Evolutionary conservation across 2,329 filamentous ascomycete species (phyloP).

Genomic region (Colletotrichum magnum): DNA sequence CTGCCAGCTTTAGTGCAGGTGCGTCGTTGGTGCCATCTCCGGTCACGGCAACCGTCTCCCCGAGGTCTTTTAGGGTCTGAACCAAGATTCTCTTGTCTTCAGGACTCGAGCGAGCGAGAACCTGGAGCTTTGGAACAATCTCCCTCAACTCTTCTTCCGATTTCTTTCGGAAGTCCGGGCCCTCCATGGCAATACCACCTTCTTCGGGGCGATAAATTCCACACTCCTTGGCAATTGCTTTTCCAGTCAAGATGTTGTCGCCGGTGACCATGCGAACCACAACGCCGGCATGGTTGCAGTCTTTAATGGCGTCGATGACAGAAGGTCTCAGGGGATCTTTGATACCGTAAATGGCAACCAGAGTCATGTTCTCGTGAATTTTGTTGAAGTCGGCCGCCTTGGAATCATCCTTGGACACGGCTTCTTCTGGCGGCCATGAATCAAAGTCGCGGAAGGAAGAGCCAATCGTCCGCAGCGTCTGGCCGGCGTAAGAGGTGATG

Average conservation of each 20-base stretch:
- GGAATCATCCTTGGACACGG: constrained; percentile 62
- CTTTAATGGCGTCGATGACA: constrained; percentile 72
- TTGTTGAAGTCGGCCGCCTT: constrained; percentile 71
- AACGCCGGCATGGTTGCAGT: constrained; percentile 75
- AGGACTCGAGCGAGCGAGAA: constrained; percentile 77
- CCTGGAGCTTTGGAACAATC: constrained; percentile 74
- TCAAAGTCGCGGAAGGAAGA: constrained; percentile 61
- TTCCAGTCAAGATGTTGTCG: constrained; percentile 61
- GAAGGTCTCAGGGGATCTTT: constrained; percentile 76
- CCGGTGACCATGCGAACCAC: constrained; percentile 76
- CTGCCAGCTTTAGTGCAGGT: constrained; percentile 75
- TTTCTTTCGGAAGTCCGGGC: constrained; percentile 69
- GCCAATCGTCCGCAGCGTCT: constrained; percentile 58
- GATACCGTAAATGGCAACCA: constrained; percentile 70
- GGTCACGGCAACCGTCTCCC: constrained; percentile 76
- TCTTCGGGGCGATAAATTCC: constrained; percentile 52
- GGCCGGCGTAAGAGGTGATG: constrained; percentile 54
- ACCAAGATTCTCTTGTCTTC: constrained; percentile 79
- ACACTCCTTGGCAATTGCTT: constrained; percentile 59
- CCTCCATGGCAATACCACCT: constrained; percentile 70
- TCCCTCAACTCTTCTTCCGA: constrained; percentile 63
- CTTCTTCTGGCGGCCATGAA: constrained; percentile 71
- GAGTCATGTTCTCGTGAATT: constrained; percentile 50
- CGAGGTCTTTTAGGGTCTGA: constrained; percentile 73
- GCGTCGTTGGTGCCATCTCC: constrained; percentile 78